A percentile compares a stretch with the other conserved stretches of the same genome.
These are phyloP conservation scores for Tricholoma matsutake DNA, from an alignment of 768 basidiomycete genomes.

Conservation along the genomic window DNA sequence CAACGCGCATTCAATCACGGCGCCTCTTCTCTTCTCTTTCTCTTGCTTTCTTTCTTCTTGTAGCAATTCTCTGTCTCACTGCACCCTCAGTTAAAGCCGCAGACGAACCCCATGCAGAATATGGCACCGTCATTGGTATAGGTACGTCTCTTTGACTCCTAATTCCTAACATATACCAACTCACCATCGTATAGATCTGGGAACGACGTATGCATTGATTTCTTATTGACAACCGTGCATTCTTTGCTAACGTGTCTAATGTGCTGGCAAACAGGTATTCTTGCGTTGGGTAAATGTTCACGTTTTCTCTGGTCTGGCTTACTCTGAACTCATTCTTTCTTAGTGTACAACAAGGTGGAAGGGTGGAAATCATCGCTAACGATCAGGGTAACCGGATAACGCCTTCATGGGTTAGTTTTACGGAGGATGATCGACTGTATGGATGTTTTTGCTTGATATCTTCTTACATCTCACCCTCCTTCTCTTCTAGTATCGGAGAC, in stretches of 20 bases:
- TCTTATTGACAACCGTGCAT: not conserved
- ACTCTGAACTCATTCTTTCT: not conserved
- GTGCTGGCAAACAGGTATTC: conserved; percentile 62
- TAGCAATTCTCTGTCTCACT: conserved; percentile 71
- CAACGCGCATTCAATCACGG: conserved; percentile 58
- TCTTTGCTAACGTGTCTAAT: conserved; percentile 23
- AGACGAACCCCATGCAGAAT: conserved; percentile 68
- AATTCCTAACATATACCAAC: not conserved
- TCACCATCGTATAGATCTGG: conserved; percentile 60
- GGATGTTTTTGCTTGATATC: conserved; percentile 10
- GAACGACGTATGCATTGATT: conserved; percentile 66
- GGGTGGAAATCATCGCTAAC: conserved; percentile 88
- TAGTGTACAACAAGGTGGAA: conserved; percentile 82
- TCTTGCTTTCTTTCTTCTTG: conserved; percentile 54
- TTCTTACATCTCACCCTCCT: conserved; percentile 16
- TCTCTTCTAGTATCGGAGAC: conserved; percentile 70
- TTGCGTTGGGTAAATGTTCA: conserved; percentile 79
- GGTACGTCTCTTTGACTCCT: conserved; percentile 42
- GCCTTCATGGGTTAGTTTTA: conserved; percentile 82
- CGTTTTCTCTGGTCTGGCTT: not conserved
- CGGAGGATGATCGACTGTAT: conserved; percentile 74
- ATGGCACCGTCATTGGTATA: conserved; percentile 92
- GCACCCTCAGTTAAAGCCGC: conserved; percentile 66
- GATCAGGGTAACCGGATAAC: conserved; percentile 90
- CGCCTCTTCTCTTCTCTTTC: conserved; percentile 58